Evolutionary conservation across 2,329 filamentous ascomycete species (phyloP), one percentile per base, ranked within the genome.

Genomic region (Magnaporthiopsis rhizophila): DNA sequence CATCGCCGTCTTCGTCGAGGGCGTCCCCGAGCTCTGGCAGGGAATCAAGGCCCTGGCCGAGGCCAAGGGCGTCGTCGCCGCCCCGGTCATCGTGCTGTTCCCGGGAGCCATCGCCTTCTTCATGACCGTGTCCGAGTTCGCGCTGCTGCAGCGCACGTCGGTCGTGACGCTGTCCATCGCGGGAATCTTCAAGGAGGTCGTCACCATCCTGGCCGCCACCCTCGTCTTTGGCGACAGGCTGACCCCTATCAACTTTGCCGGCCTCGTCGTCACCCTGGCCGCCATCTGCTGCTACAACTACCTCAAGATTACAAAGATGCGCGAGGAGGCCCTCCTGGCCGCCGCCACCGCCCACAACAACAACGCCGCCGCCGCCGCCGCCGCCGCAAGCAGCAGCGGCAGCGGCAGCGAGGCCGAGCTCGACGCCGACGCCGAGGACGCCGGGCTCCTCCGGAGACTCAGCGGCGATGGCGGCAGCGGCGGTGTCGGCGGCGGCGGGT

Each of bases 111-210:
- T 99, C 63, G 95, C 95, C 2, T 99, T 99, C 74, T 85, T 92
- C 67, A 99, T 99, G 95, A 98, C 96, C 24, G 87, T 92, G 0
- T 63, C 91, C 64, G 95, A 99, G 77, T 99, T 98, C 74, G 94
- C 95, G 63, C 85, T 99, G 67, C 84, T 99, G 69, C 90, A 97
- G 79, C 91, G 95, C 61, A 98, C 94, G 0, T 96, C 91, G 1
- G 95, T 99, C 63, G 95, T 99, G 62, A 98, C 95, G 0, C 83
- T 99, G 59, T 96, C 90, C 62, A 97, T 99, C 70, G 96, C 93
- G 67, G 95, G 95, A 66, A 98, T 99, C 67, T 98, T 99, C 82
- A 99, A 99, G 75, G 95, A 99, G 78, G 95, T 98, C 57, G 88
- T 99, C 64, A 99, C 95, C 18, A 98, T 99, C 71, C 89, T 86